Evolutionary conservation across 2,329 filamentous ascomycete species (phyloP), one percentile per base, ranked within the genome.

Genomic region (Phyllosticta capitalensis): DNA sequence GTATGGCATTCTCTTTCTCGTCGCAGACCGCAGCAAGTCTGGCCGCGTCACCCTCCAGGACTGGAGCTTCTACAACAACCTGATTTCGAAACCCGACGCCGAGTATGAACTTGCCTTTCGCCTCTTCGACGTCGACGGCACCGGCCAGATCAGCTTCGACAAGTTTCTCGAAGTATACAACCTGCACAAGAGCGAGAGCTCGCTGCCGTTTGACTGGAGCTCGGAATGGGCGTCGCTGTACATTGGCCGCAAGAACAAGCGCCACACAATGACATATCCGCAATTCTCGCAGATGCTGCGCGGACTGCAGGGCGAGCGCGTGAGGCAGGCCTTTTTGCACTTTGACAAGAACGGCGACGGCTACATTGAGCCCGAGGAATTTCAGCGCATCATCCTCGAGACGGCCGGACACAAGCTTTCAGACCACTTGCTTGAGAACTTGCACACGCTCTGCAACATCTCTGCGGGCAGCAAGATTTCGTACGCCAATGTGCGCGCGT

Each of bases 31-130:
- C 67, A 84, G 83, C 65, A 82, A 80, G 65, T 79, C 79, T 52
- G 92, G 92, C 64, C 86, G 83, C 67, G 80, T 99, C 66, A 88
- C 78, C 66, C 78, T 97, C 58, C 79, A 85, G 62, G 94, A 99
- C 77, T 99, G 92, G 91, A 85, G 83, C 53, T 87, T 88, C 64
- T 99, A 97, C 75, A 90, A 96, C 77, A 95, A 95, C 78, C 83
- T 99, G 64, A 85, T 99, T 61, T 81, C 82, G 66, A 97, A 96
- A 77, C 89, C 94, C 63, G 94, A 97, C 71, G 94, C 94, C 73
- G 94, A 99, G 78, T 99, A 99, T 77, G 92, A 97, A 75, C 96
- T 99, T 67, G 92, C 94, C 17, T 99, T 97, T 78, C 89, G 94
- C 67, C 83, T 99, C 59, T 99, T 99, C 75, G 92, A 97, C 71